Evolutionary conservation across 2,329 filamentous ascomycete genomes (phyloP), one percentile per base, ranked within the genome.

Genomic region (Aspergillus sclerotialis): DNA sequence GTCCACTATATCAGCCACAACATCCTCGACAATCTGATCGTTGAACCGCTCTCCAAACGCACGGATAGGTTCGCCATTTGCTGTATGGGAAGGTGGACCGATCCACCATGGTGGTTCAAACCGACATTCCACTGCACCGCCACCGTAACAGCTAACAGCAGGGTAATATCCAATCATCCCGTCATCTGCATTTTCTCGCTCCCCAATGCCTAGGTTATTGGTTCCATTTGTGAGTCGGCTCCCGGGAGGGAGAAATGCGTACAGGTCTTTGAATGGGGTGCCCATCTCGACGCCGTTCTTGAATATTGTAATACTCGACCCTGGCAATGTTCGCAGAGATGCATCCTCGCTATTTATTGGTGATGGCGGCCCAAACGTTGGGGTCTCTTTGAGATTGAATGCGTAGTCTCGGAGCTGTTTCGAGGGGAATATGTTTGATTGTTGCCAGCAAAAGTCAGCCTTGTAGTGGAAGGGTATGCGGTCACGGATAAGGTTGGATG

Each of bases 151-250:
- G 49, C 88, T 92, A 13, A 98, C 79, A 14, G 89, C 86, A 2
- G 92, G 92, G 54, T 94, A 94, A 64, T 98, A 98, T 8, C 92
- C 93, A 2, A 95, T 75, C 73, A 92, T 84, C 23, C 90, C 92
- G 53, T 98, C 92, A 54, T 98, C 92, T 42, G 94, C 78, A 17
- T 87, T 87, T 42, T 92, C 84, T 32, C 92, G 73, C 12, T 85
- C 87, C 9, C 84, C 86, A 27, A 82, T 61, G 3, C 62, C 63
- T 13, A 62, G 42, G 34, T 66, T 65, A 38, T 65, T 65, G 16
- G 59, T 62, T 4, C 56, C 57, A 29, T 63, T 64, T 13, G 63
- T 61, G 9, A 67, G 58, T 29, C 61, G 58, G 37, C 86, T 94
- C 1, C 92, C 89, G 0, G 89, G 90, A 0, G 92, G 92, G 1